Evolutionary conservation across 1,284 basidiomycete genomes (phyloP).

Genomic region (Coriolopsis trogii): DNA sequence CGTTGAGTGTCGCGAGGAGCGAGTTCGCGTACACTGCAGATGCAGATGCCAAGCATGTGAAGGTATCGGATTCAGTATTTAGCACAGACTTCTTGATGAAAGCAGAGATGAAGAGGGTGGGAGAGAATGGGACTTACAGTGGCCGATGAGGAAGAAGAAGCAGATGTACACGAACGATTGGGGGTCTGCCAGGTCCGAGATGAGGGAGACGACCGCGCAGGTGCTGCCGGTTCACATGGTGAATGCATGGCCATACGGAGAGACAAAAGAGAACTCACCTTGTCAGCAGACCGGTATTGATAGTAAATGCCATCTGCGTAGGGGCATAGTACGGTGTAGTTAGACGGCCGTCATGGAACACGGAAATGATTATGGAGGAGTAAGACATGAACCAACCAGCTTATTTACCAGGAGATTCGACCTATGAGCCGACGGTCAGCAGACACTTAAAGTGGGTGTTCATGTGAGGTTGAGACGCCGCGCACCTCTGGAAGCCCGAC

Average conservation of each 20-base stretch:
- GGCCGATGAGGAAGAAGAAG: constrained; percentile 17
- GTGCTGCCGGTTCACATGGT: not conserved
- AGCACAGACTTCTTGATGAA: too few species aligned
- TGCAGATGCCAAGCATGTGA: not conserved
- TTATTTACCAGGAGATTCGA: constrained; percentile 58
- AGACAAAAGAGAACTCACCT: constrained; percentile 4
- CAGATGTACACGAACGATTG: constrained; percentile 15
- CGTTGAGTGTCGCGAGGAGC: constrained; percentile 14
- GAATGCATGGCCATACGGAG: not conserved
- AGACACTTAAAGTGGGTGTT: not conserved
- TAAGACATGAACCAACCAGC: constrained; percentile 44
- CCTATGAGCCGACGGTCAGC: constrained; percentile 19
- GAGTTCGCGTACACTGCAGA: constrained; percentile 15
- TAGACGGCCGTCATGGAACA: not conserved
- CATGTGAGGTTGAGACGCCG: not conserved
- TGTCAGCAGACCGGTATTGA: constrained; percentile 16
- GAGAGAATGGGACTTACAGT: not conserved
- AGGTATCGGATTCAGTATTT: too few species aligned
- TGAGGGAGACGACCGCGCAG: constrained; percentile 16
- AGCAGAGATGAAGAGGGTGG: not conserved
- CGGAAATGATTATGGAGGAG: not conserved
- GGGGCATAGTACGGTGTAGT: not conserved
- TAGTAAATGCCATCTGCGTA: constrained; percentile 41
- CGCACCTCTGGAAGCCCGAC: constrained; percentile 50
- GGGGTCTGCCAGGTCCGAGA: constrained; percentile 12